These are phyloP conservation scores for Sporobolus alterniflorus DNA, from an alignment of 202 grass and related monocot species.

Conservation along the genomic window DNA sequence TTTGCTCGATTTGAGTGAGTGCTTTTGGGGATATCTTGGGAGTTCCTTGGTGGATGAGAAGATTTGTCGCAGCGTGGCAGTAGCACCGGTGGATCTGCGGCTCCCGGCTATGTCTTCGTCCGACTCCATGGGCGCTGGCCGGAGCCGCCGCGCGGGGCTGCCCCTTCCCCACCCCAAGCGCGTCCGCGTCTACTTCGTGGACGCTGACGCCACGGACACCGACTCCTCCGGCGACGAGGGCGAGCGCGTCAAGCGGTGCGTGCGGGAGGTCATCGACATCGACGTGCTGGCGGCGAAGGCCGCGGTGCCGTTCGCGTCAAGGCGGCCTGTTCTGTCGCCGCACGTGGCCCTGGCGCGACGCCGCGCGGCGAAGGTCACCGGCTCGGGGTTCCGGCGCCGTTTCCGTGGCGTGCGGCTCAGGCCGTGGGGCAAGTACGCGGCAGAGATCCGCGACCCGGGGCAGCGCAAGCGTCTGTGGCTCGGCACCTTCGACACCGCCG, in stretches of 20 bases:
- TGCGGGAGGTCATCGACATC: slow-evolving; percentile 67
- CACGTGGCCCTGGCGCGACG: slow-evolving; percentile 1
- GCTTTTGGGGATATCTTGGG: not conserved
- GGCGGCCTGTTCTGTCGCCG: not conserved
- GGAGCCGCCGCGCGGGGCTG: slow-evolving; percentile 6
- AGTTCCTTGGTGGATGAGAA: slow-evolving; percentile 34
- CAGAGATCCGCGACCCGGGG: slow-evolving; percentile 80
- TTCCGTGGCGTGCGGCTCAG: slow-evolving; percentile 75
- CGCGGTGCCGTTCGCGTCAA: no score
- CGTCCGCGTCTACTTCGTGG: slow-evolving; percentile 72
- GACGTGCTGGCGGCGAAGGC: not conserved
- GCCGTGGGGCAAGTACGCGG: slow-evolving; percentile 83
- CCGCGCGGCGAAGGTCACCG: not conserved
- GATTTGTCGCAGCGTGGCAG: slow-evolving; percentile 8
- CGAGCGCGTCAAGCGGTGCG: slow-evolving; percentile 9
- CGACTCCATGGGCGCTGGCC: slow-evolving; percentile 6
- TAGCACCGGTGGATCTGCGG: slow-evolving; percentile 24
- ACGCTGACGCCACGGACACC: slow-evolving; percentile 78
- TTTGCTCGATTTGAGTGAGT: not conserved
- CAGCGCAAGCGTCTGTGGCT: slow-evolving; percentile 80
- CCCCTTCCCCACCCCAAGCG: slow-evolving; percentile 30
- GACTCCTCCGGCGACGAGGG: slow-evolving; percentile 72
- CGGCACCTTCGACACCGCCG: slow-evolving; percentile 88
- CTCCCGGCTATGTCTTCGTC: slow-evolving; percentile 26
- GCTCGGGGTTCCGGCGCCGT: not conserved